These are phyloP conservation scores for Copromyces sp. DNA, from an alignment of 495 filamentous ascomycete genomes.

Conservation along the genomic window DNA sequence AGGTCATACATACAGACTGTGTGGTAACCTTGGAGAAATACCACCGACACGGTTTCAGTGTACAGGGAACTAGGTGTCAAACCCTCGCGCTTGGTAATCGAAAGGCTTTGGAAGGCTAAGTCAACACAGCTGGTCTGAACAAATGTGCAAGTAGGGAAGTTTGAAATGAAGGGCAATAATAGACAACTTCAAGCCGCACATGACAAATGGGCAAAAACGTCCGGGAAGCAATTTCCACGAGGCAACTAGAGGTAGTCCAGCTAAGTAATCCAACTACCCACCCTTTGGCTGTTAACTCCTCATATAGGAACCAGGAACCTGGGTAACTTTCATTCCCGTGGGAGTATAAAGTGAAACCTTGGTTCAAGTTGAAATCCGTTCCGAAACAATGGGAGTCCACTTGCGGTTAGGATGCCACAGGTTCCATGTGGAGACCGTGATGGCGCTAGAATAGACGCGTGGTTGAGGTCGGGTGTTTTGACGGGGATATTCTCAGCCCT, in stretches of 20 bases:
- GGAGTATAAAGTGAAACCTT: not conserved
- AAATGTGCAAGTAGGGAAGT: not conserved
- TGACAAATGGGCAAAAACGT: not conserved
- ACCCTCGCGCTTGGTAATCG: not conserved
- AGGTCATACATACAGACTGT: not conserved
- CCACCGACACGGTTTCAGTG: not conserved
- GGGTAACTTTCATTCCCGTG: not conserved
- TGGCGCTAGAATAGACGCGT: not conserved
- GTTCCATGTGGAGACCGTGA: not conserved
- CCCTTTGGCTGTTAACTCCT: not conserved
- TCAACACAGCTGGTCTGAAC: not conserved
- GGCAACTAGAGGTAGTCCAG: not conserved
- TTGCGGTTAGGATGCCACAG: not conserved
- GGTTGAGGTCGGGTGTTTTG: not conserved
- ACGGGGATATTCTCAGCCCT: not conserved
- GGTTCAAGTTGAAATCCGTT: not conserved
- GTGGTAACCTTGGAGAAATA: not conserved
- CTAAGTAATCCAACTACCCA: not conserved
- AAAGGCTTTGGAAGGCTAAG: not conserved
- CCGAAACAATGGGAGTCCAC: not conserved
- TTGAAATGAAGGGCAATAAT: not conserved
- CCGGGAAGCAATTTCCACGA: not conserved
- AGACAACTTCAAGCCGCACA: too few relatives aligned
- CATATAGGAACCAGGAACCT: not conserved
- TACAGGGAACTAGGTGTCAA: not conserved